A percentile compares a stretch with the other conserved stretches of the same genome.
Conservation (phyloP, 2,329 filamentous ascomycete genomes). For the Coleophoma eucalyptorum region DNA sequence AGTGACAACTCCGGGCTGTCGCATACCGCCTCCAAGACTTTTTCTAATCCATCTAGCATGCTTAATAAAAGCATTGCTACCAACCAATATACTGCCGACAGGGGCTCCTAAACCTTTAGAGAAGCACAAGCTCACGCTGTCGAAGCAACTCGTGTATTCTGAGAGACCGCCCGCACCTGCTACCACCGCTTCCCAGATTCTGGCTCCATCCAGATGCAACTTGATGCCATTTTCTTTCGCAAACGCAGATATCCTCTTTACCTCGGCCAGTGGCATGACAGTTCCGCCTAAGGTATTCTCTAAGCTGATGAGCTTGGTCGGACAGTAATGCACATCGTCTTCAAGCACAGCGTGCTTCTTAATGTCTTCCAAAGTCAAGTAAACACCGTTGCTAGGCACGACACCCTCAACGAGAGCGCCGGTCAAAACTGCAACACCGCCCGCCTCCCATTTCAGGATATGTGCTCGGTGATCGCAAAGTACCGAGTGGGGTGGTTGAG, state of each 20-base stretch:
- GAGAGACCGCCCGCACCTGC: constrained; percentile 63
- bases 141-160: constrained; percentile 66
- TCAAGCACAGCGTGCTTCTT: constrained; percentile 58
- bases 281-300: constrained; percentile 84
- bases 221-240: constrained; percentile 60
- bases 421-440: constrained; percentile 63
- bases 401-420: constrained; percentile 68
- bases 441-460: constrained; percentile 65
- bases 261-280: constrained; percentile 72
- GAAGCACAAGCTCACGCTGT: constrained; percentile 75
- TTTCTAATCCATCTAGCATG: constrained; percentile 76
- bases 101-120: constrained; percentile 81
- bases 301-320: constrained; percentile 75
- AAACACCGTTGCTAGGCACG: constrained; percentile 63
- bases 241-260: constrained; percentile 65
- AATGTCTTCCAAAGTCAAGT: constrained; percentile 61
- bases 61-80: constrained; percentile 49
- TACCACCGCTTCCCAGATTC: constrained; percentile 77
- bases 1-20: constrained; percentile 73
- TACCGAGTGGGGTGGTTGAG: constrained; percentile 75
- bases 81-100: constrained; percentile 72
- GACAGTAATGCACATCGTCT: constrained; percentile 73
- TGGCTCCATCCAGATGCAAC: constrained; percentile 75
- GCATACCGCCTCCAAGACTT: constrained; percentile 72
- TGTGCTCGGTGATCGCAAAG: constrained; percentile 78